Base-by-base conservation (phyloP, 441 rosid genomes). In the Sinapis alba region DNA sequence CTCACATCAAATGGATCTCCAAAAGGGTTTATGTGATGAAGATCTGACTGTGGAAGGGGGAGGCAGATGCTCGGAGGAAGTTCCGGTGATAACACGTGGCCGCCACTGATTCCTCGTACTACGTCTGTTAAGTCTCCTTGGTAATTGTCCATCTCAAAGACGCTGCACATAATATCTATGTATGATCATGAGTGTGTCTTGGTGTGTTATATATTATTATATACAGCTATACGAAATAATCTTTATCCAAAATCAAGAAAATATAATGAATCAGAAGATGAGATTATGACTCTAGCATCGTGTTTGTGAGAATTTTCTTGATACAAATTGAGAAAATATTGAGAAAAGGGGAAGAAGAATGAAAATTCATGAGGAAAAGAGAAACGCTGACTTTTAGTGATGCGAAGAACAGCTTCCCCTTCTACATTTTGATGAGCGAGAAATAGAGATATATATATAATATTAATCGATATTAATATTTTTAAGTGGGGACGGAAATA, bases 81-180 rank as follows among this genome's bases (percentile, higher is more conserved):
- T 62, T 66, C 72, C 53, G 57, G 79, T 7, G 15, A 80, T 20
- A 16, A 62, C 78, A 65, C 69, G 41, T 54, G 79, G 10, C 78
- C 56, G 56, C 82, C 81, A 7, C 20, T 3, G 26, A 80, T 76
- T 10, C 87, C 92, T 76, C 94, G 81, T 65, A 92, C 28, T 73
- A 95, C 82, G 81, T 95, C 99, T 0, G 90, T 90, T 61, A 94
- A 84, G 83, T 95, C 99, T 50, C 99, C 98, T 82, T 89, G 97
- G 30, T 82, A 88, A 57, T 79, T 84, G 6, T 91, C 97, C 99
- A 95, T 94, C 47, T 78, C 74, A 41, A 78, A 82, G 60, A 82
- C 80, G 18, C 85, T 82, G 84, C 85, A 82, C 81, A 85, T 80
- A 82, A 85, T 38, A 38, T 85, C 80, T 58, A 34, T 78, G 26